Base-by-base conservation (phyloP, 441 rosid species). In the Hypseocharis bilobata region DNA sequence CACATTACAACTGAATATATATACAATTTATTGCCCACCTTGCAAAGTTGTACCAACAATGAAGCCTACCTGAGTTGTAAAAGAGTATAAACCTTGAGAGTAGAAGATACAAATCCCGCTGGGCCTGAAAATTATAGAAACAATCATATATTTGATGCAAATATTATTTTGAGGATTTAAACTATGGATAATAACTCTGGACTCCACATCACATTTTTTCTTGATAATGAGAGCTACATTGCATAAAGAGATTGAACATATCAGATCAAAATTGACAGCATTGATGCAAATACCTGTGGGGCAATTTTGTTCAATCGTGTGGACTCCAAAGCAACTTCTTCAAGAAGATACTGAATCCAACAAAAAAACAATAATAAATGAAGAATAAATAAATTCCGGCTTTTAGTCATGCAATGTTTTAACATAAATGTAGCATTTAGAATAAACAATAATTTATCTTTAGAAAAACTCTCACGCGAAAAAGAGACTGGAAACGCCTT, bases 81-180 rank as follows among this genome's bases (percentile, higher is more conserved):
- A 93, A 93, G 66, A 91, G 78, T 76, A 89, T 83, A 82, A 91
- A 91, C 75, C 99, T 85, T 51, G 96, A 85, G 78, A 91, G 91
- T 67, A 89, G 76, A 60, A 85, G 91, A 73, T 77, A 88, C 56
- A 91, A 79, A 72, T 93, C 96, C 68, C 87, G 76, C 80, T 91
- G 99, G 62, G 89, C 89, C 99, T 93, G 83, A 70, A 66, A 70
- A 66, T 59, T 14, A 57, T 57, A 7, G 25, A 73, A 20, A 4
- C 29, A 69, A 51, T 77, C 28, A 76, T 26, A 47, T 67, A 19
- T 29, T 38, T 14, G 22, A 8, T 14, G 14, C 11, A n/a, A 14
- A 57, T 57, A 20, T 14, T 2, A 28, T 57, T n/a, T 40, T 16
- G 52, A 11, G 19, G 25, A 62, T 6, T 44, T 20, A 40, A 1